Conservation (phyloP, 176 grass and related monocot species). For the Alopecurus myosuroides region DNA sequence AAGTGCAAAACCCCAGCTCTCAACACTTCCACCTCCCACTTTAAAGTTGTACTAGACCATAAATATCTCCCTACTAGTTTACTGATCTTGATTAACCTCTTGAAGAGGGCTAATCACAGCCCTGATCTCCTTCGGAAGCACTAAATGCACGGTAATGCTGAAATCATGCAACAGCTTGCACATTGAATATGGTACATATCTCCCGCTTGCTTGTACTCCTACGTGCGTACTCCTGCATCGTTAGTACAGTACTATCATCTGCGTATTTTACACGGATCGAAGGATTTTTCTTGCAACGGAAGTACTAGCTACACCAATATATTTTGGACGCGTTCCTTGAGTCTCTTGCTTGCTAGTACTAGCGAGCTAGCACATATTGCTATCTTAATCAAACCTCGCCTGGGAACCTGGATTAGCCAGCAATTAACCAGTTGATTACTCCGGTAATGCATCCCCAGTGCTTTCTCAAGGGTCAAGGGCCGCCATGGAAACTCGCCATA, state of each 20-base stretch:
- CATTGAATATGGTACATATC: not conserved
- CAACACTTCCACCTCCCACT: not conserved
- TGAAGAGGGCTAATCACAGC: not conserved
- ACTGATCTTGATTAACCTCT: not conserved
- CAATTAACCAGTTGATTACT: conserved; percentile 3
- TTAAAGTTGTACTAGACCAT: not conserved
- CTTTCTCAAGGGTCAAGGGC: conserved; percentile 35
- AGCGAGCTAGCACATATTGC: not conserved
- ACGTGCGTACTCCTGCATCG: not conserved
- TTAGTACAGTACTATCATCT: not conserved
- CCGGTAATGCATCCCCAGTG: conserved; percentile 17
- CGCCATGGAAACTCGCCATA: conserved; percentile 1
- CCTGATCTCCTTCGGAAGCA: not conserved
- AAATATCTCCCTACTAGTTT: not conserved
- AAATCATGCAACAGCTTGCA: conserved; percentile 1
- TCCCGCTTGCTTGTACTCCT: not conserved
- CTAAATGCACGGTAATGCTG: not conserved
- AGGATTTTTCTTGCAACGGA: not conserved
- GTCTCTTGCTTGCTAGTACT: not conserved
- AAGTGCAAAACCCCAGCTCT: not conserved
- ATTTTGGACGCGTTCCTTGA: not conserved
- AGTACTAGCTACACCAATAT: not conserved
- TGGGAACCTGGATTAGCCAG: conserved; percentile 37
- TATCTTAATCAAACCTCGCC: conserved; percentile 17
- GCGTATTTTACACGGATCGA: not conserved